A percentile compares a stretch with the other conserved stretches of the same genome.
Conservation (phyloP, 257 asterid genomes). For the Verbena officinalis region DNA sequence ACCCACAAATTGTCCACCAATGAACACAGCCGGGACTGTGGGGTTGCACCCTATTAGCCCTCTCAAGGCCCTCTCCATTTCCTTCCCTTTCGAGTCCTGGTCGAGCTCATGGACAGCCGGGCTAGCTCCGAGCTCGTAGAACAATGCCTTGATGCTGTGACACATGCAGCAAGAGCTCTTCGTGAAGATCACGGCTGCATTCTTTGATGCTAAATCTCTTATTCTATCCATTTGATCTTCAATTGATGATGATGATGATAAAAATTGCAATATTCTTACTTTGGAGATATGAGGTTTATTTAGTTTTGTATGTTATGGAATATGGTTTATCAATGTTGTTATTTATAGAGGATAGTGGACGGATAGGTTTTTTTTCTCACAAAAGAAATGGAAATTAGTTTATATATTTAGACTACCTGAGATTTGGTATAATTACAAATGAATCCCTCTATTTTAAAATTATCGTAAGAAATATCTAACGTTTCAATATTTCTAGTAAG, state of each 20-base stretch:
- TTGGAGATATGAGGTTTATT: background rate
- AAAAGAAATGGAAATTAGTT: too few relatives aligned
- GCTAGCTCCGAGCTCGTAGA: conserved; percentile 77
- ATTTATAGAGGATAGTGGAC: conserved; percentile 60
- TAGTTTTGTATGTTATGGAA: conserved; percentile 24
- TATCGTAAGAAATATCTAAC: too few relatives aligned
- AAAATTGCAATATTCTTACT: background rate
- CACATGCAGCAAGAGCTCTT: conserved; percentile 93
- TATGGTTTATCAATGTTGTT: conserved; percentile 5
- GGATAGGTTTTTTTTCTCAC: too few relatives aligned
- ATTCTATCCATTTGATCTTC: conserved; percentile 52
- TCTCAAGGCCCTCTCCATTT: conserved; percentile 66
- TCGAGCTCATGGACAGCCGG: conserved; percentile 79
- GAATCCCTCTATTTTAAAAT: too few relatives aligned
- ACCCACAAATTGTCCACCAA: conserved; percentile 70
- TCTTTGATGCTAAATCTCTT: conserved; percentile 67
- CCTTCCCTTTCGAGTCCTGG: conserved; percentile 54
- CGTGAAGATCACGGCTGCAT: conserved; percentile 77
- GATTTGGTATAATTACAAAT: too few relatives aligned
- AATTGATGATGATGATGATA: background rate
- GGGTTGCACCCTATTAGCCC: conserved; percentile 76
- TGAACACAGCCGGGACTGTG: conserved; percentile 70
- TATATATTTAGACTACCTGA: too few relatives aligned
- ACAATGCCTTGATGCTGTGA: conserved; percentile 76
- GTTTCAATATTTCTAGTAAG: too few relatives aligned